Evolutionary conservation across 257 asterid genomes (phyloP), one percentile per base, ranked within the genome.

Genomic region (Penstemon barbatus): DNA sequence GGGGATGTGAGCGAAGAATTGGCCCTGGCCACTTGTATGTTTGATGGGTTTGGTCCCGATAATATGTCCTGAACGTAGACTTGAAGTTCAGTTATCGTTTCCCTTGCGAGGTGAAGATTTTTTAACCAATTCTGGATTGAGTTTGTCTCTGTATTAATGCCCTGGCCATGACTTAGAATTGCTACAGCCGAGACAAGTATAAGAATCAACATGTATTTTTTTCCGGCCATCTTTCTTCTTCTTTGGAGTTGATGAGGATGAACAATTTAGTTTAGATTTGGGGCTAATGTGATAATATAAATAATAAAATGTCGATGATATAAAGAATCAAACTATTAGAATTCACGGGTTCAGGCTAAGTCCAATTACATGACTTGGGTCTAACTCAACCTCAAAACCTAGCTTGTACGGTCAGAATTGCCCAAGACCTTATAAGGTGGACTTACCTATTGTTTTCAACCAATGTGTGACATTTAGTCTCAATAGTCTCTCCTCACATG

Each of bases 51-150:
- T 40, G 60, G 74, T 6, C 77, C 77, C 59, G 7, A 25, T 15
- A 71, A 56, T 56, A 68, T 63, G 33, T 79, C 83, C 45, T 79
- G 83, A 36, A 71, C 71, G 13, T 75, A 75, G 15, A 75, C n/a
- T 19, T 75, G 80, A 11, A 79, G 75, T 4, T 71, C 45, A 39
- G 68, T 75, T 8, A 68, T 5, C 43, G 61, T 71, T 59, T 59
- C 62, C 49, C 42, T 51, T 6, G 67, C 60, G 1, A 48, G 48
- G 2, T 67, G 42, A 25, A 73, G 57, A 5, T 58, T 73, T 52
- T 54, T 1, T 63, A 55, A 41, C 67, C 71, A 76, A 5, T 40
- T 6, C 6, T 66, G 59, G 2, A 53, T 57, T 0, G 68, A 72
- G 19, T 66, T 13, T 2, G 68, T 68, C 4, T 12, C 68, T 61